Base-by-base conservation (phyloP, 768 basidiomycete species). In the Boletus vinaceobasis region DNA sequence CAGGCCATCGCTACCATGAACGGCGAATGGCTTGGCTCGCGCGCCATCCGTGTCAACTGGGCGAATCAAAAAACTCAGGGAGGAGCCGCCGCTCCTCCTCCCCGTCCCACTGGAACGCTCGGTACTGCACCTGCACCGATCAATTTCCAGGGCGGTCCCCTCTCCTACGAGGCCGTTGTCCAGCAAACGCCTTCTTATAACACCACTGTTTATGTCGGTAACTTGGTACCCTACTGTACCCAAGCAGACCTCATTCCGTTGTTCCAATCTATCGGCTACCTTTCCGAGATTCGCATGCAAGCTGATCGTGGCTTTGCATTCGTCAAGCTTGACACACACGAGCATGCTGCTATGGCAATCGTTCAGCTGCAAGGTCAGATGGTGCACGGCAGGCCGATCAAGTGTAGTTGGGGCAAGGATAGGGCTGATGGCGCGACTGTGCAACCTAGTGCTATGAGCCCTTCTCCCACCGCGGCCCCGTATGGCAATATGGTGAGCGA, bases 1-100 rank as follows among this genome's bases (percentile, higher is more conserved):
- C 97, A 98, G 73, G 97, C 97, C 40, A 99, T 99, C 70, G 90
- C 91, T 32, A 95, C 96, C 57, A 99, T 99, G 97, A 99, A 99
- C 68, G 97, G 97, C 53, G 96, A 99, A 79, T 99, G 93, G 93
- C 82, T 99, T 36, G 97, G 97, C 46, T 93, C 93, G 31, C 86
- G 97, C 57, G 97, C 97, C 58, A 99, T 99, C 67, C 88, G 97
- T 62, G 96, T 98, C 73, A 99, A 99, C 77, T 99, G 96, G 96
- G 97, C 97, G 50, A 98, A 98, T 77, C 96, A 98, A 76, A 98
- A 98, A 79, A 98, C 95, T 17, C 93, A 96, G 73, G 91, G 65
- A 44, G 65, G 85, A 53, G 49, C 17, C 0, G 49, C 17, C 0
- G 59, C 60, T 10, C 66, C 73, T 56, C 70, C 65, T 57, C 65